Percentiles rank a stretch among this genome's conserved stretches.
Conservation (phyloP, 2,329 filamentous ascomycete genomes). For the Penicillium olsonii region DNA sequence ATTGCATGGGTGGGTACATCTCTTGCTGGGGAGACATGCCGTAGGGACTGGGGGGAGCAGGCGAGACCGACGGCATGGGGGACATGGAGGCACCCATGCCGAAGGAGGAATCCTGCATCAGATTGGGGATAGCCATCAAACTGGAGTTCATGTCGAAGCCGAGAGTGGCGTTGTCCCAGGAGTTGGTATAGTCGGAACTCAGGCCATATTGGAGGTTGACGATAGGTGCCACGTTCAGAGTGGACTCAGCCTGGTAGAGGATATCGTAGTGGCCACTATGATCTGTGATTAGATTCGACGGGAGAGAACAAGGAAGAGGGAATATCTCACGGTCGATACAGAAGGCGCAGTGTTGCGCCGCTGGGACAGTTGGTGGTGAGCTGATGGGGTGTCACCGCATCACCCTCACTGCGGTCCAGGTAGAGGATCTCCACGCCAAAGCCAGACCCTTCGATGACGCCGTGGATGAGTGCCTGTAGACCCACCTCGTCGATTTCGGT, state of each 20-base stretch:
- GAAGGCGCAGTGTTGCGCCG: constrained; percentile 67
- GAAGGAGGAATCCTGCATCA: constrained; percentile 41
- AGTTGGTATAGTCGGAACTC: constrained; percentile 40
- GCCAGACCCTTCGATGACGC: constrained; percentile 75
- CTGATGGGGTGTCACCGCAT: constrained; percentile 62
- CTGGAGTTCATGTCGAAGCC: constrained; percentile 43
- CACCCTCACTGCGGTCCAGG: constrained; percentile 79
- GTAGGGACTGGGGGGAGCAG: constrained; percentile 32
- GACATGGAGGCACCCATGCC: constrained; percentile 28
- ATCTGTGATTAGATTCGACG: constrained; percentile 24
- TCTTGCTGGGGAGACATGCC: constrained; percentile 36
- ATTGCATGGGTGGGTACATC: constrained; percentile 36
- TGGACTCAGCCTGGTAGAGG: constrained; percentile 68
- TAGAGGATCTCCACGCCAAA: constrained; percentile 87
- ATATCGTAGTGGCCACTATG: constrained; percentile 86
- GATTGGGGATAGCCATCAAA: constrained; percentile 43
- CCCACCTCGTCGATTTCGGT: constrained; percentile 92
- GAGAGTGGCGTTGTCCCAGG: constrained; percentile 41
- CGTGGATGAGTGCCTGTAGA: constrained; percentile 72
- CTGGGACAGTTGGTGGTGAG: constrained; percentile 36
- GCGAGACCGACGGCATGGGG: constrained; percentile 30
- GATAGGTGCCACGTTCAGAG: constrained; percentile 40
- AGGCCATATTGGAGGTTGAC: constrained; percentile 46
- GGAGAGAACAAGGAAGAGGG: too few relatives aligned
- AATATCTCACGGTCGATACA: constrained; percentile 63